Conservation (phyloP, 495 filamentous ascomycete species). For the Penicillium riverlandense region DNA sequence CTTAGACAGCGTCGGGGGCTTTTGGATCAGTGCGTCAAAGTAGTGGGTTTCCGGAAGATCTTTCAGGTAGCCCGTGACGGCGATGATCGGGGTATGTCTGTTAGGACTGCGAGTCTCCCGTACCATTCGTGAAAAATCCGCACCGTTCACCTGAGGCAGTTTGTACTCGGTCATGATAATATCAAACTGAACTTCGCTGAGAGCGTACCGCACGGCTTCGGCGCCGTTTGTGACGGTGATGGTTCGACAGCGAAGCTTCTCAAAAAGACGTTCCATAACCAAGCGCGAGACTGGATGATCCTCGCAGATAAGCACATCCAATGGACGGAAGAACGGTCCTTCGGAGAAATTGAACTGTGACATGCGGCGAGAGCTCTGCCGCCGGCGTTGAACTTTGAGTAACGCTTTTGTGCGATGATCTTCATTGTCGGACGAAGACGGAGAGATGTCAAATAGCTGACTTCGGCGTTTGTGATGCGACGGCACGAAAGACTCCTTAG, state of each 20-base stretch:
- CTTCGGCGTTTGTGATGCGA: constrained; percentile 85
- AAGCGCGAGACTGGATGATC: constrained; percentile 95
- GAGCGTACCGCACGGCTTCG: constrained; percentile 84
- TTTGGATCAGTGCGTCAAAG: constrained; percentile 90
- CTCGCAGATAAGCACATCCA: constrained; percentile 94
- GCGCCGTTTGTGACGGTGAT: constrained; percentile 82
- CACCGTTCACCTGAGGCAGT: constrained; percentile 86
- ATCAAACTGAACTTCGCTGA: constrained; percentile 88
- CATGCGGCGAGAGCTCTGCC: constrained; percentile 85
- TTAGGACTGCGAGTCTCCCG: constrained; percentile 92
- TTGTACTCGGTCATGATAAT: constrained; percentile 98
- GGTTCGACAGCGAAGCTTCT: constrained; percentile 92
- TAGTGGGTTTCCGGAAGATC: constrained; percentile 90
- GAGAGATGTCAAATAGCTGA: constrained; percentile 92
- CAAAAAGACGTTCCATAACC: constrained; percentile 93
- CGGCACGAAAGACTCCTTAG: constrained; percentile 61
- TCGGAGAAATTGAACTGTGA: constrained; percentile 80
- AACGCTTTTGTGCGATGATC: constrained; percentile 85
- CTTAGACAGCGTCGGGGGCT: constrained; percentile 86
- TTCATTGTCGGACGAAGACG: constrained; percentile 96
- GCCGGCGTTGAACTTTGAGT: constrained; percentile 84
- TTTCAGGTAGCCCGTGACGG: constrained; percentile 95
- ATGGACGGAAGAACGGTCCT: constrained; percentile 77
- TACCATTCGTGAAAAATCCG: constrained; percentile 94
- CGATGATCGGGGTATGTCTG: constrained; percentile 88